Conservation (phyloP, 2,329 filamentous ascomycete genomes). For the Bipolaris gigantea region DNA sequence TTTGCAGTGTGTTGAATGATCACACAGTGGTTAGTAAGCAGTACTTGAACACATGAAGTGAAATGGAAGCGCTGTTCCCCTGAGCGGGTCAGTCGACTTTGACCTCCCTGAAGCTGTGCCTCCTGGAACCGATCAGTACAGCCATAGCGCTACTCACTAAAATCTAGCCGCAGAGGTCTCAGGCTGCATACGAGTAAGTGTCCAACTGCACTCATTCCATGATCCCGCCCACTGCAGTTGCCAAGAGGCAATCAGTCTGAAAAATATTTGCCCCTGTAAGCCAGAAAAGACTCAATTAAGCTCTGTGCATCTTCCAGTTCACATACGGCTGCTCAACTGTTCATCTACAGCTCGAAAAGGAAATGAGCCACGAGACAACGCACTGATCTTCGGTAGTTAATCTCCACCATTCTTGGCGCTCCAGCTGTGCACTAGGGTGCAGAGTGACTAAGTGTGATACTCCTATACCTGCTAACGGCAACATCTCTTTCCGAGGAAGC, state of each 20-base stretch:
- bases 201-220: background rate
- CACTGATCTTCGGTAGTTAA: background rate
- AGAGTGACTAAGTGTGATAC: background rate
- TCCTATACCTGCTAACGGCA: background rate
- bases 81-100: background rate
- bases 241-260: background rate
- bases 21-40: background rate
- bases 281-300: background rate
- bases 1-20: background rate
- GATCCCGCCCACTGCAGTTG: background rate
- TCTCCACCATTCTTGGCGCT: background rate
- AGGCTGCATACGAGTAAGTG: background rate
- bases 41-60: background rate
- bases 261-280: background rate
- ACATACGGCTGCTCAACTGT: background rate
- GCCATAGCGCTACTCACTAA: background rate
- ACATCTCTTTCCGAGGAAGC: background rate
- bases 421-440: too few species aligned
- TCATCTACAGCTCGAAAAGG: background rate
- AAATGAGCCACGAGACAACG: background rate
- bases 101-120: background rate
- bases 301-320: background rate
- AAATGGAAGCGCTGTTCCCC: background rate
- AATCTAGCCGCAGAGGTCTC: background rate
- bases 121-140: background rate